phyloP scores from a whole-genome alignment of 2,329 filamentous ascomycete species.

The Blastomyces emzantsi region DNA sequence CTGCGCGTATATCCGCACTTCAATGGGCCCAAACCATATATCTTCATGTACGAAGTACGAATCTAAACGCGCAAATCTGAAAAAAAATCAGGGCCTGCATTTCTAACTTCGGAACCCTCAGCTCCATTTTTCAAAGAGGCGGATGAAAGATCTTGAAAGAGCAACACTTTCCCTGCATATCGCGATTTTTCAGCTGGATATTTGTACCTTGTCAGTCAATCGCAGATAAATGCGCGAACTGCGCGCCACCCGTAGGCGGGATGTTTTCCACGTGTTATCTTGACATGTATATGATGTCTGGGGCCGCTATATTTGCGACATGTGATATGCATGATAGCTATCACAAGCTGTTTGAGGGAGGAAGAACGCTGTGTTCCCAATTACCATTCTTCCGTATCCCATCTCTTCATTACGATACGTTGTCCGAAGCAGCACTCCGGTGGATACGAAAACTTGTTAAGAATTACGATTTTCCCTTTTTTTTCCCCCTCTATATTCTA shows the following conservation, averaged over 20 bases:
- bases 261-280: background rate
- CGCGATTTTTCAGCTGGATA: background rate
- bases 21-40: background rate
- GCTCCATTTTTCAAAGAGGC: background rate
- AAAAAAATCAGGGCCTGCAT: background rate
- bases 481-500: background rate
- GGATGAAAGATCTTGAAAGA: background rate
- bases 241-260: background rate
- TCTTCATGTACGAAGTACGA: background rate
- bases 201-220: background rate
- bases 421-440: background rate
- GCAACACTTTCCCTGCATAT: background rate
- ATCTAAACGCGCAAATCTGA: background rate
- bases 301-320: background rate
- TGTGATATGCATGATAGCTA: background rate
- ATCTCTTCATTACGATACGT: background rate
- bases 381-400: background rate
- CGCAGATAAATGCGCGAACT: background rate
- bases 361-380: background rate
- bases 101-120: background rate
- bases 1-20: background rate
- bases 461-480: background rate
- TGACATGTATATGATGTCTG: background rate
- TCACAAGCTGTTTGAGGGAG: background rate
- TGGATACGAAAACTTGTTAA: background rate